Percentiles rank a stretch among this genome's conserved stretches.
These are phyloP conservation scores for Aspergillus fructus DNA, from an alignment of 2,329 filamentous ascomycete species.

Conservation along the genomic window DNA sequence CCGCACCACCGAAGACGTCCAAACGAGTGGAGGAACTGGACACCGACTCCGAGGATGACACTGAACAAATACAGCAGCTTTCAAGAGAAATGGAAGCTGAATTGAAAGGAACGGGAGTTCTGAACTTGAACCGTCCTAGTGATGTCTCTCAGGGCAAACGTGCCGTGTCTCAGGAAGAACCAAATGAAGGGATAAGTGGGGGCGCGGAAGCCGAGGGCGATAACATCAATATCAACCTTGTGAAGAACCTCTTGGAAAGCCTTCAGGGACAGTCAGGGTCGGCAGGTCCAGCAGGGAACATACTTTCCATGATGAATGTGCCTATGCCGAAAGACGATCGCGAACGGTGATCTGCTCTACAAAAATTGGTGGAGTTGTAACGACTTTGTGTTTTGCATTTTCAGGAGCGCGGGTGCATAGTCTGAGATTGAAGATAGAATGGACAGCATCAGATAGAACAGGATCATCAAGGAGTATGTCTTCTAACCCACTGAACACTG, in stretches of 20 bases:
- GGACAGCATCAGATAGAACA: neutral
- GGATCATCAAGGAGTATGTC: neutral
- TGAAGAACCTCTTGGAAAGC: slow-evolving; percentile 85
- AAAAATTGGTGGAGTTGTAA: neutral
- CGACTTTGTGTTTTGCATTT: neutral
- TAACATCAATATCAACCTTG: slow-evolving; percentile 80
- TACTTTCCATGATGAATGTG: slow-evolving; percentile 83
- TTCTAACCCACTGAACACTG: neutral
- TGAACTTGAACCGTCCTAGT: slow-evolving; percentile 37
- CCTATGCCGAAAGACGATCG: slow-evolving; percentile 74
- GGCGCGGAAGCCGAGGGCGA: slow-evolving; percentile 51
- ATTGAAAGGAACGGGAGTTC: slow-evolving; percentile 46
- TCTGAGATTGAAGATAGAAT: neutral
- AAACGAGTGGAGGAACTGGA: slow-evolving; percentile 50
- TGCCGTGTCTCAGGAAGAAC: slow-evolving; percentile 30
- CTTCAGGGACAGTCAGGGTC: slow-evolving; percentile 87
- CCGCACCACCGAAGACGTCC: slow-evolving; percentile 22
- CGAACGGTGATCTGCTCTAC: slow-evolving; percentile 9
- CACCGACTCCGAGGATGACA: slow-evolving; percentile 55
- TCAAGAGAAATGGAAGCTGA: slow-evolving; percentile 49
- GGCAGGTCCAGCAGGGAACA: slow-evolving; percentile 81
- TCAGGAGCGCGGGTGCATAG: neutral
- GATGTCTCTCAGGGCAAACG: slow-evolving; percentile 18
- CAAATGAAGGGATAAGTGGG: slow-evolving; percentile 23
- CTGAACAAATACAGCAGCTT: slow-evolving; percentile 54